phyloP scores from a whole-genome alignment of 1,139 yeast species.

The Kodamaea anthophila region DNA sequence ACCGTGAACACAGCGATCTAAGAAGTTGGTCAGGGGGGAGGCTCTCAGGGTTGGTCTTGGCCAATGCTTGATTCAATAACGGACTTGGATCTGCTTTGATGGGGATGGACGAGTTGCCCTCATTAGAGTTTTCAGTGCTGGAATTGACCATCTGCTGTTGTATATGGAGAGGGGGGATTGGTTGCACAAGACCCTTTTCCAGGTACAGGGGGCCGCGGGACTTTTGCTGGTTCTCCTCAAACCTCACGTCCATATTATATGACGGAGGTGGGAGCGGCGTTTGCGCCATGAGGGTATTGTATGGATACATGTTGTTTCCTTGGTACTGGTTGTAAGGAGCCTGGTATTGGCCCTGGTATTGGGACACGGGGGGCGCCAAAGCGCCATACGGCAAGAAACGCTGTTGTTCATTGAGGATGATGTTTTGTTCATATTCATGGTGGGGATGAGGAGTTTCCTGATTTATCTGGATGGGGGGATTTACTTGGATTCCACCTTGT shows the following conservation, averaged over 20 bases:
- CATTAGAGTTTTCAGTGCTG: constrained; percentile 7
- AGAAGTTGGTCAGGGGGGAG: constrained; percentile 11
- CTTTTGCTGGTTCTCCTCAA: constrained; percentile 7
- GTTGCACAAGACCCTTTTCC: constrained; percentile 29
- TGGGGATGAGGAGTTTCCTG: no score
- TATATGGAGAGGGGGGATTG: constrained; percentile 42
- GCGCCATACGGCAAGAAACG: constrained; percentile 5
- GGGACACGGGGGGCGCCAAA: constrained; percentile 3
- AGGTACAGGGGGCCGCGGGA: constrained; percentile 9
- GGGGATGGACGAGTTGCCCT: constrained; percentile 3
- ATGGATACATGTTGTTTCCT: constrained; percentile 10
- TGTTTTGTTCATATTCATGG: constrained; percentile 7
- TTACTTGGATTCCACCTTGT: no score
- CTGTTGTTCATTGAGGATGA: constrained; percentile 6
- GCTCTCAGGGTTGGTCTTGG: constrained; percentile 9
- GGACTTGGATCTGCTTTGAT: constrained; percentile 12
- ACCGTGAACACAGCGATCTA: constrained; percentile 41
- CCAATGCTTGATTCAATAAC: constrained; percentile 6
- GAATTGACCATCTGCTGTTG: constrained; percentile 35
- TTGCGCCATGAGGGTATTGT: constrained; percentile 7
- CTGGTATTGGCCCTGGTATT: constrained; percentile 3
- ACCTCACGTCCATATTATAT: constrained; percentile 7
- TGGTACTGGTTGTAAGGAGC: constrained; percentile 6
- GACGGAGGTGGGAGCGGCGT: constrained; percentile 9
- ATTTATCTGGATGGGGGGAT: constrained; percentile 1